phyloP scores from a whole-genome alignment of 1,284 basidiomycete genomes.

The Ganoderma boninense region DNA sequence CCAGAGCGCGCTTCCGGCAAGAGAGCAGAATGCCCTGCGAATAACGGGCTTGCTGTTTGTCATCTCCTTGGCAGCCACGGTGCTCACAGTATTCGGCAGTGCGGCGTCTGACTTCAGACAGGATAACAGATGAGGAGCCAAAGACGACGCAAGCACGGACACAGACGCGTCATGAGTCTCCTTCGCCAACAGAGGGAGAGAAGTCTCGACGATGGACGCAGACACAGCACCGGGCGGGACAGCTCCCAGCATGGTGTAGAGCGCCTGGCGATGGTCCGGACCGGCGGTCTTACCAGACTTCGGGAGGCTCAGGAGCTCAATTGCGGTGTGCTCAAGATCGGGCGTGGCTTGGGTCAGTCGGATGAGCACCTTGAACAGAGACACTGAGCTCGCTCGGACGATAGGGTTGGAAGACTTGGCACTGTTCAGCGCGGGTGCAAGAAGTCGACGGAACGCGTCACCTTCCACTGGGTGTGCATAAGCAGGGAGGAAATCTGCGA shows the following conservation, averaged over 20 bases:
- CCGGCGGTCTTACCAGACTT: constrained; percentile 87
- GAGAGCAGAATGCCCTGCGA: constrained; percentile 46
- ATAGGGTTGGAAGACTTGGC: constrained; percentile 81
- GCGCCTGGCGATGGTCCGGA: constrained; percentile 83
- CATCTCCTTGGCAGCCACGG: constrained; percentile 76
- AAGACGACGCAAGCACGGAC: constrained; percentile 58
- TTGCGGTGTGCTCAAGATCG: constrained; percentile 55
- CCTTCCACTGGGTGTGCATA: constrained; percentile 64
- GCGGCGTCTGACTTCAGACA: constrained; percentile 54
- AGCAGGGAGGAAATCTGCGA: constrained; percentile 61
- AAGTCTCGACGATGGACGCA: constrained; percentile 57
- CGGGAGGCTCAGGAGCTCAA: constrained; percentile 77
- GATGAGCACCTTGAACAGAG: constrained; percentile 69
- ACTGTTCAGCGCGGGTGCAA: constrained; percentile 72
- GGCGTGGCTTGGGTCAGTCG: constrained; percentile 43
- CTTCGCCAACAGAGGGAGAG: constrained; percentile 74
- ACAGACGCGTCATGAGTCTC: constrained; percentile 79
- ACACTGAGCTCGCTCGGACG: constrained; percentile 66
- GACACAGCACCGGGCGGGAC: constrained; percentile 64
- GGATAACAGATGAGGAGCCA: constrained; percentile 67
- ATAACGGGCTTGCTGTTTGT: constrained; percentile 51
- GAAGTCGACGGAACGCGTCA: constrained; percentile 67
- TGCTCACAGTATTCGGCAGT: constrained; percentile 53
- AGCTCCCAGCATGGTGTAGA: constrained; percentile 80
- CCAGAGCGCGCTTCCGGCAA: constrained; percentile 48